Evolutionary conservation across 176 grass and related monocot species (phyloP).

Genomic region (Avena insularis): DNA sequence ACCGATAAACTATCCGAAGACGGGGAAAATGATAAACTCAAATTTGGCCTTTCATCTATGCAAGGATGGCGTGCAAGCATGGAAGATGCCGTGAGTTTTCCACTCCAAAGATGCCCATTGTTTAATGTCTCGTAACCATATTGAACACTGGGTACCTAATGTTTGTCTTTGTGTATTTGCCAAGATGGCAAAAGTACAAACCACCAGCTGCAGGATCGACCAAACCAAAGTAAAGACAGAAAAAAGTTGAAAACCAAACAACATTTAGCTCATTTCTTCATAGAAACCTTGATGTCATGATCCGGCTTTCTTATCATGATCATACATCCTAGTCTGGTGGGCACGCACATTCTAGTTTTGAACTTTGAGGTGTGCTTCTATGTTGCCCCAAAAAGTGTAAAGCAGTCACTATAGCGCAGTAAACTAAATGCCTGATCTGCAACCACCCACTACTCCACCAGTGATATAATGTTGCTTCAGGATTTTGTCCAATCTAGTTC

Average conservation of each 20-base stretch:
- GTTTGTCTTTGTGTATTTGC: background rate
- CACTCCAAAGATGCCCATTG: slow-evolving; percentile 31
- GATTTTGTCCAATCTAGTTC: slow-evolving; percentile 18
- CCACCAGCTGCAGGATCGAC: background rate
- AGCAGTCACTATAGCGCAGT: background rate
- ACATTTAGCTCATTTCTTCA: slow-evolving; percentile 24
- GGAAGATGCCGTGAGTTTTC: slow-evolving; percentile 95
- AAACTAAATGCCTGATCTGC: background rate
- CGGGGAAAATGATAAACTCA: slow-evolving; percentile 70
- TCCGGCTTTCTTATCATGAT: slow-evolving; percentile 19
- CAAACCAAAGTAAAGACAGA: background rate
- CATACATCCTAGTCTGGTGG: slow-evolving; percentile 12
- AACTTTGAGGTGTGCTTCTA: background rate
- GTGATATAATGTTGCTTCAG: background rate
- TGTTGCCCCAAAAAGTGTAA: background rate
- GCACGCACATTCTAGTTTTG: slow-evolving; percentile 17
- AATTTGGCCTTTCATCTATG: slow-evolving; percentile 94
- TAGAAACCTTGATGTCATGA: slow-evolving; percentile 25
- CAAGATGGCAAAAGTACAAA: background rate
- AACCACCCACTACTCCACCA: slow-evolving; percentile 11
- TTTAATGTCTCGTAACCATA: background rate
- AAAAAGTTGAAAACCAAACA: background rate
- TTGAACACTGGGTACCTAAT: slow-evolving; percentile 3
- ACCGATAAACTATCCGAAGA: slow-evolving; percentile 86
- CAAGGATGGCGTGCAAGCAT: slow-evolving; percentile 98